Conservation (phyloP, 108 stramenopile species). For the Asterionellopsis glacialis region DNA sequence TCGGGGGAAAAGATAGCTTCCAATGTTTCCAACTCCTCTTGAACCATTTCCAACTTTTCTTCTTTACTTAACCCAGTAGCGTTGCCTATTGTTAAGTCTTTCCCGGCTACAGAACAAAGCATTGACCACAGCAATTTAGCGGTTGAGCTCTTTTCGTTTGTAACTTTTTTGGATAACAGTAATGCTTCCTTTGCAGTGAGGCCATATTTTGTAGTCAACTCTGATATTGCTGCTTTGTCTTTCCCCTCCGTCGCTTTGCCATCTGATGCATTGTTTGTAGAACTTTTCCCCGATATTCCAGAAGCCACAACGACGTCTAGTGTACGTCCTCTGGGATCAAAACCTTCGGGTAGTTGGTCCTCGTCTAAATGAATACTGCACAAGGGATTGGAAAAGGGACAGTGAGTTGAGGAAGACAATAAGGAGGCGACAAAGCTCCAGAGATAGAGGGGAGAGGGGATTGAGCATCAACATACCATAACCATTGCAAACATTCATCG, state of each 20-base stretch:
- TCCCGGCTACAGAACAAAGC: slow-evolving; percentile 18
- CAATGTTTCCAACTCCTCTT: slow-evolving; percentile 72
- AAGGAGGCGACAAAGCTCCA: no score
- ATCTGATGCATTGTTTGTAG: slow-evolving; percentile 3
- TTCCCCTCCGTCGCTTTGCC: slow-evolving; percentile 4
- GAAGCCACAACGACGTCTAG: slow-evolving; percentile 50
- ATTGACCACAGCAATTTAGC: slow-evolving; percentile 37
- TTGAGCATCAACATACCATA: slow-evolving; percentile 8
- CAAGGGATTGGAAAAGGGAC: not conserved
- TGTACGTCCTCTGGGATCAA: slow-evolving; percentile 74
- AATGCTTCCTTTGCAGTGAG: slow-evolving; percentile 40
- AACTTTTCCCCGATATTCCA: not conserved
- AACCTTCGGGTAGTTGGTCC: slow-evolving; percentile 78
- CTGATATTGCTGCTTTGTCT: slow-evolving; percentile 20
- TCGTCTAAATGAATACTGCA: slow-evolving; percentile 62
- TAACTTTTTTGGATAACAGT: slow-evolving; percentile 13
- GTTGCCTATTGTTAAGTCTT: slow-evolving; percentile 6
- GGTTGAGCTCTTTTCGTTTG: not conserved
- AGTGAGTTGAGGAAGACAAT: no score
- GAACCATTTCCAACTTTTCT: slow-evolving; percentile 22
- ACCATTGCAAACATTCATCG: slow-evolving; percentile 79
- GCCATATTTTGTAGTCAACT: slow-evolving; percentile 24
- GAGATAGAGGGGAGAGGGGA: no score
- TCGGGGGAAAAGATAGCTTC: slow-evolving; percentile 63
- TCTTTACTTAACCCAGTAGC: slow-evolving; percentile 19